Base-by-base conservation (phyloP, 805 yeast genomes). In the Candida sanyiensis region DNA sequence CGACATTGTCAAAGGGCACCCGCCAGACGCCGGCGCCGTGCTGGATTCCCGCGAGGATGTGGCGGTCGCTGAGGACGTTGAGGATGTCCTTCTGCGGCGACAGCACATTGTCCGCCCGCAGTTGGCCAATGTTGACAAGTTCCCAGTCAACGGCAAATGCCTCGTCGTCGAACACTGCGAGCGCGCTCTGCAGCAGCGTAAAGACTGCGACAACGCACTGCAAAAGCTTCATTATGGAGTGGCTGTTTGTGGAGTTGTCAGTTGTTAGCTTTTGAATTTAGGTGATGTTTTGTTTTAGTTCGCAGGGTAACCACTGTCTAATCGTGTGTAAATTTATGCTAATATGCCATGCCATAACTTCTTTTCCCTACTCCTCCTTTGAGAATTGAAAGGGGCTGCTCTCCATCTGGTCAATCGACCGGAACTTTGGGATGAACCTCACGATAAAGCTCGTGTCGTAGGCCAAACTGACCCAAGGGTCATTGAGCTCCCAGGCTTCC, bases 111-210 rank as follows among this genome's bases (percentile, higher is more conserved):
- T 29, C 28, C 2, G 20, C 51, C 15, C 48, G 38, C 33, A 70
- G 60, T 6, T 52, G 47, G 1, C 80, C 80, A 21, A 72, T 55
- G 35, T 66, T 68, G 22, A 61, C 62, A 7, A 66, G 54, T 33
- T 74, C 69, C 80, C 81, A 77, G 48, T 79, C 85, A 24, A 62
- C 62, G 13, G 57, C 57, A 51, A 70, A 74, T 0, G 80, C 77
- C 43, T 76, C 80, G 38, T 76, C 81, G 19, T 66, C 58, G 46
- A 58, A 66, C 5, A 68, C 58, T 0, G 67, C 56, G 6, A 6
- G 1, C 37, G 15, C 4, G 17, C 13, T 16, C 27, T 21, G 4
- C 35, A 5, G 6, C 39, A 19, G 7, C 27, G 30, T n/a, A 26
- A 22, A 9, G 31, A 15, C 16, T 22, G 15, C 22, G 32, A 23